A percentile compares a stretch with the other conserved stretches of the same genome.
phyloP scores from a whole-genome alignment of 192 early-diverging fungal species.

The Radiomyces spectabilis region DNA sequence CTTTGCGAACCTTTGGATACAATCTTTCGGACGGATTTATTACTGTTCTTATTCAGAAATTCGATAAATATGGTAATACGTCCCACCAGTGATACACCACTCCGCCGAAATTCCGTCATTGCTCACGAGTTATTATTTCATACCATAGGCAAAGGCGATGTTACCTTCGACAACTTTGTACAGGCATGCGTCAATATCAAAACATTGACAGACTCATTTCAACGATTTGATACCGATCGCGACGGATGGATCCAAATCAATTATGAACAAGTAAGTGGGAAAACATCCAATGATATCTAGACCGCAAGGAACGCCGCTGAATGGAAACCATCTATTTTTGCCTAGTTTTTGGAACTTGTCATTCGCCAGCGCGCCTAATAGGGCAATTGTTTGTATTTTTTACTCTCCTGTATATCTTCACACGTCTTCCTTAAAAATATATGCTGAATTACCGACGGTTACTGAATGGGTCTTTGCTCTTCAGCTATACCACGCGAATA shows the following conservation, averaged over 20 bases:
- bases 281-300: background rate
- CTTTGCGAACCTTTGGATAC: conserved; percentile 71
- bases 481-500: background rate
- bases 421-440: background rate
- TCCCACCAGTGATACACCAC: too few relatives aligned
- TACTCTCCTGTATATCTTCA: background rate
- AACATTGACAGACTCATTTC: conserved; percentile 69
- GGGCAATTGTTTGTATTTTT: background rate
- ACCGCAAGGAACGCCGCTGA: too few relatives aligned
- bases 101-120: too few relatives aligned
- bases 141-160: conserved; percentile 54
- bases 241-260: conserved; percentile 73
- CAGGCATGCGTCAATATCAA: conserved; percentile 72
- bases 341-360: conserved; percentile 1
- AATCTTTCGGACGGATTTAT: conserved; percentile 67
- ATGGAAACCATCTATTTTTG: too few relatives aligned
- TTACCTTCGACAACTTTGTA: conserved; percentile 82
- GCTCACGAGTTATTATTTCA: background rate
- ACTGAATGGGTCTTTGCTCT: background rate
- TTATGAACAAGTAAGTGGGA: conserved; percentile 53
- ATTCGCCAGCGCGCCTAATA: background rate
- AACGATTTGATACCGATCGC: conserved; percentile 62
- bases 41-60: conserved; percentile 62
- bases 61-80: conserved; percentile 69
- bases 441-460: background rate